Evolutionary conservation across 2,329 filamentous ascomycete species (phyloP), one percentile per base, ranked within the genome.

Genomic region (Cordyceps militaris): DNA sequence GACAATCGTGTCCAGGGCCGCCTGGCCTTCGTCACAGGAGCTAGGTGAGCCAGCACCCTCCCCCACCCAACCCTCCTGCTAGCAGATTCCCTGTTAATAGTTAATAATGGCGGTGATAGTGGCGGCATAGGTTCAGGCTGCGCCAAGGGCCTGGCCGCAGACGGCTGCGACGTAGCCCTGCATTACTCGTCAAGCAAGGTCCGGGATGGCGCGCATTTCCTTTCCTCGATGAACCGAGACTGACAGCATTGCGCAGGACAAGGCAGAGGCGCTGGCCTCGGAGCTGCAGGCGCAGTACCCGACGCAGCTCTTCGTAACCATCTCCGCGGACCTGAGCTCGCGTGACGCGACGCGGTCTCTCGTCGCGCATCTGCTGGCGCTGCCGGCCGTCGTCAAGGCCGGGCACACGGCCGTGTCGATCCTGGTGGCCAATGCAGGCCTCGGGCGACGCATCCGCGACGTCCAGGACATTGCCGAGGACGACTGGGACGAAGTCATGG

Each of bases 401-500:
- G 64, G 62, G 55, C 69, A 71, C 51, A 53, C 46, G n/a, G 63
- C 67, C 24, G 60, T 71, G 2, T 71, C 69, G 24, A 86, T 89
- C 23, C 72, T 88, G 3, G 69, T 89, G 26, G 81, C 80, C 10
- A 89, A 89, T 64, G 86, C 86, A 1, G 85, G 85, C 0, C 79
- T 85, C 62, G 85, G 84, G 42, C 84, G 83, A 65, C 76, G 83
- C n/a, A 79, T 85, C 58, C 71, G 71, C 3, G 67, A 73, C 49
- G 75, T 83, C 49, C 73, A 77, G 65, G 83, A 86, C 59, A 86
- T 87, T 60, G 74, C 77, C 7, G 67, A 86, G 24, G 81, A 83
- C 54, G 83, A 87, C 66, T 87, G 85, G 65, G 84, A 87, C 65
- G 73, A 81, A 64, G 86, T 81, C 4, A 71, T 86, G 48, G 79